Evolutionary conservation across 1,284 basidiomycete species (phyloP).

Genomic region (Rhodotorula sp.): DNA sequence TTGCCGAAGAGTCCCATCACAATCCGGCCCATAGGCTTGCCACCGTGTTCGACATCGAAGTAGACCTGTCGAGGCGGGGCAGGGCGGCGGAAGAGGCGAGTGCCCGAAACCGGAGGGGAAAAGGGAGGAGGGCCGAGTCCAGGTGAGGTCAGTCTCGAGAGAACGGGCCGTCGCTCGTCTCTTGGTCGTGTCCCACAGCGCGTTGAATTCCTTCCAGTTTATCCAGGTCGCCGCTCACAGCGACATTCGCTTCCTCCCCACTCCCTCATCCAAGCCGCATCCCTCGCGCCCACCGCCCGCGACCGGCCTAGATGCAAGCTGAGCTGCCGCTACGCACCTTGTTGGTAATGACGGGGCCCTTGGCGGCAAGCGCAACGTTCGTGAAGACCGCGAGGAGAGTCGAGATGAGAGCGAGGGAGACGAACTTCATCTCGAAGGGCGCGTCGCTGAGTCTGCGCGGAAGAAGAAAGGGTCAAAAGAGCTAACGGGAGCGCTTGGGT

Average conservation of each 20-base stretch:
- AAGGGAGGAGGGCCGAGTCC: too few relatives aligned
- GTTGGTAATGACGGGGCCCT: constrained; percentile 79
- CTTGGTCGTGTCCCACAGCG: too few relatives aligned
- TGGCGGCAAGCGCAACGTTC: constrained; percentile 49
- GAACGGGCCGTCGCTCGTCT: too few relatives aligned
- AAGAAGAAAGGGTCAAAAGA: too few relatives aligned
- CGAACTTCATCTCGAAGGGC: neutral
- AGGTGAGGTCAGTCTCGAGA: too few relatives aligned
- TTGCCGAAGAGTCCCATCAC: constrained; percentile 52
- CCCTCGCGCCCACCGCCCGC: neutral
- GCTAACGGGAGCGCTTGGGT: too few relatives aligned
- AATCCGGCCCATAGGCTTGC: constrained; percentile 63
- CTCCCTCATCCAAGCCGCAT: neutral
- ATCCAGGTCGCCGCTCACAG: too few relatives aligned
- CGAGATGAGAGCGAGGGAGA: constrained; percentile 14
- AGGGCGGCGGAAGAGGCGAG: neutral
- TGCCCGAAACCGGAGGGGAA: neutral
- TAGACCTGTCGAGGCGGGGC: constrained; percentile 57
- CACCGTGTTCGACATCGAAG: constrained; percentile 82
- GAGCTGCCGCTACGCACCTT: constrained; percentile 51
- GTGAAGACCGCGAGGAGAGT: constrained; percentile 19
- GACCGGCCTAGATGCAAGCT: neutral
- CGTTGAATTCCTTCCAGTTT: too few relatives aligned
- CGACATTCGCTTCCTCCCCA: neutral
- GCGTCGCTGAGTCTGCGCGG: too few relatives aligned